These are phyloP conservation scores for Malus hybrid DNA, from an alignment of 331 rosid genomes.

Conservation along the genomic window DNA sequence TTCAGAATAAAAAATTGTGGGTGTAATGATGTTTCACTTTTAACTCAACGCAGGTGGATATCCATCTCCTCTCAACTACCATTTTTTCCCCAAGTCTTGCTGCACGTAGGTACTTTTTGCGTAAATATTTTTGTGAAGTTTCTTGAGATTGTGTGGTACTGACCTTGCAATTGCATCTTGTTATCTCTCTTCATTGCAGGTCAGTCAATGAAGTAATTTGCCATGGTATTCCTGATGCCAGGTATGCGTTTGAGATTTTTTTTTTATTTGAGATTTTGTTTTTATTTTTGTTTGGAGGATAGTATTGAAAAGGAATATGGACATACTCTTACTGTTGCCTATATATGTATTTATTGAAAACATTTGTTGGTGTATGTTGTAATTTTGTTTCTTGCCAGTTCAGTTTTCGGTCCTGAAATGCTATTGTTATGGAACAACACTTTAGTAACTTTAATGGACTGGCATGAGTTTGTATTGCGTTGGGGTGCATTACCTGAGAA, in stretches of 20 bases:
- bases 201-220: conserved; percentile 97
- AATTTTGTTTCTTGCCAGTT: background rate
- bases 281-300: background rate
- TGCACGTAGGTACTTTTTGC: conserved; percentile 90
- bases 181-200: conserved; percentile 38
- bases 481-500: background rate
- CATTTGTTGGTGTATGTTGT: background rate
- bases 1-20: background rate
- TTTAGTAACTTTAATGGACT: background rate
- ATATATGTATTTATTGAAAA: background rate
- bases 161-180: conserved; percentile 11
- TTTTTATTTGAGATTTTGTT: background rate
- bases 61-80: conserved; percentile 89
- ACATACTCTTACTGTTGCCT: background rate
- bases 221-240: conserved; percentile 99
- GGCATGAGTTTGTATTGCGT: background rate
- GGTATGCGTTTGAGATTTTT: conserved; percentile 29
- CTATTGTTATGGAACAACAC: background rate
- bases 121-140: conserved; percentile 11
- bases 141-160: conserved; percentile 8
- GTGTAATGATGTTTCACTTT: conserved; percentile 3
- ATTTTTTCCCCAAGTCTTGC: conserved; percentile 30
- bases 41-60: conserved; percentile 64
- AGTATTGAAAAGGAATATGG: background rate
- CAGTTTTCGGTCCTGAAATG: background rate